Conservation (phyloP, 2,329 filamentous ascomycete genomes). For the Epichloe brachyelytri region DNA sequence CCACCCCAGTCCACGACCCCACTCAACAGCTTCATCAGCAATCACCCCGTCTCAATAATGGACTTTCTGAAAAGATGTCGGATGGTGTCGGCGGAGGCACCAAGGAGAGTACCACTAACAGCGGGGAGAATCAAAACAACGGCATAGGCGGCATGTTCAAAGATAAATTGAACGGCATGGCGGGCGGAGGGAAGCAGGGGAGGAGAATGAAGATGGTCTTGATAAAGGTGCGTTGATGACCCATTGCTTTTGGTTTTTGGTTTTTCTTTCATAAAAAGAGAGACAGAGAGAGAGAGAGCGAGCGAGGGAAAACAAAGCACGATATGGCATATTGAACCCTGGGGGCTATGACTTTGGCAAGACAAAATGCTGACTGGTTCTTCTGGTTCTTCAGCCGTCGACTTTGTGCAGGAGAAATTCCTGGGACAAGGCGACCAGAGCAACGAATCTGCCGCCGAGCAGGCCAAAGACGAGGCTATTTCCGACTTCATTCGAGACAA, state of each 20-base stretch:
- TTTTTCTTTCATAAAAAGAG: too few relatives aligned
- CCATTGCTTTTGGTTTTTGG: too few relatives aligned
- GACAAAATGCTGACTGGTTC: not conserved
- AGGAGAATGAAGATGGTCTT: constrained; percentile 72
- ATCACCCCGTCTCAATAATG: constrained; percentile 21
- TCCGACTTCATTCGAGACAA: constrained; percentile 56
- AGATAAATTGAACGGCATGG: constrained; percentile 57
- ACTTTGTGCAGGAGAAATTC: constrained; percentile 65
- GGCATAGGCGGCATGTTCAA: constrained; percentile 41
- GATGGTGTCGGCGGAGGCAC: constrained; percentile 20
- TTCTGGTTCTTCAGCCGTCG: constrained; percentile 42
- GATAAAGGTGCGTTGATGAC: constrained; percentile 52
- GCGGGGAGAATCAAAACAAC: constrained; percentile 15
- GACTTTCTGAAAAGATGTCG: constrained; percentile 41
- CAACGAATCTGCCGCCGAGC: constrained; percentile 62
- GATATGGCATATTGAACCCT: too few relatives aligned
- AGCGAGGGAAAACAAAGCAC: too few relatives aligned
- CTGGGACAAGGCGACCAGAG: constrained; percentile 56
- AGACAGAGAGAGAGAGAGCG: too few relatives aligned
- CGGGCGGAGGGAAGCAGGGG: constrained; percentile 59
- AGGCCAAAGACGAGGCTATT: constrained; percentile 73
- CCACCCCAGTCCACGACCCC: too few relatives aligned
- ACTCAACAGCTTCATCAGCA: too few relatives aligned
- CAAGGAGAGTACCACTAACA: constrained; percentile 12
- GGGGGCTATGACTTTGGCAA: not conserved